Evolutionary conservation across 768 basidiomycete species (phyloP).

Genomic region (Trametes cubensis): DNA sequence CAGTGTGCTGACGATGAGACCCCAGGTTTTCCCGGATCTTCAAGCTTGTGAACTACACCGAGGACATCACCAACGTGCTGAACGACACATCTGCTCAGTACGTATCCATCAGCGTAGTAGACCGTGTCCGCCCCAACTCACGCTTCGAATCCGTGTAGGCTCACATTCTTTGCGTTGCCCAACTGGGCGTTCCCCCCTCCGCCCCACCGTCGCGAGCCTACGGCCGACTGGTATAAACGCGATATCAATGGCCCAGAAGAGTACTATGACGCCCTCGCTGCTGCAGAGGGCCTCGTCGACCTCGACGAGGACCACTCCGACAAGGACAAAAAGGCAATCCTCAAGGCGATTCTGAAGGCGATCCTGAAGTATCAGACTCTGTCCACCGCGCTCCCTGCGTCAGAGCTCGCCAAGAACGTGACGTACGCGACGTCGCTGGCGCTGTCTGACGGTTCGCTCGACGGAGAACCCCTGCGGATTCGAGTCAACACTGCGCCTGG

Average conservation of each 20-base stretch:
- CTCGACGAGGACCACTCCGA: slow-evolving; percentile 39
- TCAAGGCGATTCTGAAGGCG: slow-evolving; percentile 56
- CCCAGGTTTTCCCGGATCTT: slow-evolving; percentile 44
- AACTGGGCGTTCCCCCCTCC: slow-evolving; percentile 45
- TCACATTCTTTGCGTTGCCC: slow-evolving; percentile 58
- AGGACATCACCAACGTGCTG: slow-evolving; percentile 41
- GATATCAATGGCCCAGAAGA: slow-evolving; percentile 10
- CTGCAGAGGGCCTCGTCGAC: slow-evolving; percentile 36
- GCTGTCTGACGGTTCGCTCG: slow-evolving; percentile 45
- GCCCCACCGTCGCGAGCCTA: slow-evolving; percentile 21
- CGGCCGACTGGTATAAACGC: slow-evolving; percentile 9
- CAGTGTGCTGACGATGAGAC: background rate
- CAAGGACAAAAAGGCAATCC: slow-evolving; percentile 45
- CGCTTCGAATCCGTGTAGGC: slow-evolving; percentile 30
- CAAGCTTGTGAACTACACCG: slow-evolving; percentile 44
- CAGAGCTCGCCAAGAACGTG: slow-evolving; percentile 51
- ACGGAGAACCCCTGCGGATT: slow-evolving; percentile 49
- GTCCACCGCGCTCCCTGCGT: slow-evolving; percentile 40
- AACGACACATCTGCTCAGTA: slow-evolving; percentile 44
- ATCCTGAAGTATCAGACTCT: slow-evolving; percentile 63
- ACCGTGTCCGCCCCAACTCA: background rate
- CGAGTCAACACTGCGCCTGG: slow-evolving; percentile 40
- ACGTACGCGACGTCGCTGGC: slow-evolving; percentile 54
- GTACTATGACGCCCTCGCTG: slow-evolving; percentile 31
- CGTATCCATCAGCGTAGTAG: slow-evolving; percentile 1